Percentiles rank a stretch among this genome's conserved stretches.
phyloP scores from a whole-genome alignment of 768 basidiomycete species.

The Paxillus involutus region DNA sequence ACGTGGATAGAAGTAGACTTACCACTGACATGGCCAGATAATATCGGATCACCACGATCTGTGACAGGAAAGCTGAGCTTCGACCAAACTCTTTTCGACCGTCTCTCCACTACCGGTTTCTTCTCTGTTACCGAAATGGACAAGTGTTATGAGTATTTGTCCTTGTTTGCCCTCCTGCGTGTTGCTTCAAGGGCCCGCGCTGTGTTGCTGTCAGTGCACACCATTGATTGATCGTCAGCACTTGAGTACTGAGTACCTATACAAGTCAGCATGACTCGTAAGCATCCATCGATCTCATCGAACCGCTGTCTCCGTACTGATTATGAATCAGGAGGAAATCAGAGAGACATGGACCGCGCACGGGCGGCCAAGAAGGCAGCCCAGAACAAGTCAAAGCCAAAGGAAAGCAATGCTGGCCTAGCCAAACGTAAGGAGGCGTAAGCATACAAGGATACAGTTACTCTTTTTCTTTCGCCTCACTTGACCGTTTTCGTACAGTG shows the following conservation, averaged over 20 bases:
- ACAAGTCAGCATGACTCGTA: constrained; percentile 51
- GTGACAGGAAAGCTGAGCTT: neutral
- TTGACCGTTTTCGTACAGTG: constrained; percentile 44
- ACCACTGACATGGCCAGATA: neutral
- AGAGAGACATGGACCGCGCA: constrained; percentile 72
- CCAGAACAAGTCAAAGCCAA: constrained; percentile 55
- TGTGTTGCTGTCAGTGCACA: neutral
- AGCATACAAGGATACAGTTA: constrained; percentile 33
- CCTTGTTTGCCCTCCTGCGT: constrained; percentile 16
- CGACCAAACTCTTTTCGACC: neutral
- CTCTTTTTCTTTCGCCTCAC: constrained; percentile 20
- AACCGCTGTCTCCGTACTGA: constrained; percentile 2
- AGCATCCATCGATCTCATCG: constrained; percentile 25
- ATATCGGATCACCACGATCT: neutral
- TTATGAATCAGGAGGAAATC: constrained; percentile 68
- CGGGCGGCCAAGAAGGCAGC: constrained; percentile 73
- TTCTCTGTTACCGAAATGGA: constrained; percentile 1
- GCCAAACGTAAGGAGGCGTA: constrained; percentile 77
- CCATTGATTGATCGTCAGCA: constrained; percentile 6
- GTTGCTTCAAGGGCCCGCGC: neutral
- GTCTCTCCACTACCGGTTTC: constrained; percentile 2
- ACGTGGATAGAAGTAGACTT: no score
- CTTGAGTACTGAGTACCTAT: neutral
- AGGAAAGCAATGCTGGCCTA: constrained; percentile 63
- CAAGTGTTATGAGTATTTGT: constrained; percentile 19